phyloP scores from a whole-genome alignment of 257 asterid species.

The Nicotiana obtusifolia region DNA sequence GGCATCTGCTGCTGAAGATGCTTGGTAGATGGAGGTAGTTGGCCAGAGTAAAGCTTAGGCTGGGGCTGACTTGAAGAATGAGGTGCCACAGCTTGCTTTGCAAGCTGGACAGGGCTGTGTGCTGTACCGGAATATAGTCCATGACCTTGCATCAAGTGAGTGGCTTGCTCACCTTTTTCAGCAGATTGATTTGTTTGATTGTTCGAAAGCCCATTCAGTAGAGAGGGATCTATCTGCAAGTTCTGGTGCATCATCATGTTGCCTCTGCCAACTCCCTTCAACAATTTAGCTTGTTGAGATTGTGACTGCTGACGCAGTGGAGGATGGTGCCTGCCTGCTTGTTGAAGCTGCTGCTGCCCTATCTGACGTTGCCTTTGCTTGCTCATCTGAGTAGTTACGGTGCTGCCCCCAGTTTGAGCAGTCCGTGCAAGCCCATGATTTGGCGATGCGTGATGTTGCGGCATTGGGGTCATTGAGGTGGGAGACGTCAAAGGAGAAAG shows the following conservation, averaged over 20 bases:
- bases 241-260: slow-evolving; percentile 49
- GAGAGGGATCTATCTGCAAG: slow-evolving; percentile 44
- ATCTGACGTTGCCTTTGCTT: slow-evolving; percentile 43
- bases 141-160: slow-evolving; percentile 44
- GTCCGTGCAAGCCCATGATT: slow-evolving; percentile 51
- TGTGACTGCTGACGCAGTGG: slow-evolving; percentile 59
- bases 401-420: slow-evolving; percentile 47
- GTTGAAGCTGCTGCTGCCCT: slow-evolving; percentile 42
- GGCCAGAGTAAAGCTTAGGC: slow-evolving; percentile 52
- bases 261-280: slow-evolving; percentile 73
- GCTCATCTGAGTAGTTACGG: slow-evolving; percentile 41
- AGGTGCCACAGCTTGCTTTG: slow-evolving; percentile 41
- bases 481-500: slow-evolving; percentile 45
- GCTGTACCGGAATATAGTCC: slow-evolving; percentile 40
- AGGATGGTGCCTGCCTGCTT: slow-evolving; percentile 46
- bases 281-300: slow-evolving; percentile 55
- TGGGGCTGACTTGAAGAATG: slow-evolving; percentile 57
- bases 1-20: slow-evolving; percentile 34
- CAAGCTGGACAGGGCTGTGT: slow-evolving; percentile 32
- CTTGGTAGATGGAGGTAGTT: slow-evolving; percentile 38
- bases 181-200: slow-evolving; percentile 38
- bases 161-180: slow-evolving; percentile 46
- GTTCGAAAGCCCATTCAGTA: slow-evolving; percentile 47
- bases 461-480: slow-evolving; percentile 45
- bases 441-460: slow-evolving; percentile 51